Conservation (phyloP, 306 rosid genomes). For the Cicer chorassanicum region DNA sequence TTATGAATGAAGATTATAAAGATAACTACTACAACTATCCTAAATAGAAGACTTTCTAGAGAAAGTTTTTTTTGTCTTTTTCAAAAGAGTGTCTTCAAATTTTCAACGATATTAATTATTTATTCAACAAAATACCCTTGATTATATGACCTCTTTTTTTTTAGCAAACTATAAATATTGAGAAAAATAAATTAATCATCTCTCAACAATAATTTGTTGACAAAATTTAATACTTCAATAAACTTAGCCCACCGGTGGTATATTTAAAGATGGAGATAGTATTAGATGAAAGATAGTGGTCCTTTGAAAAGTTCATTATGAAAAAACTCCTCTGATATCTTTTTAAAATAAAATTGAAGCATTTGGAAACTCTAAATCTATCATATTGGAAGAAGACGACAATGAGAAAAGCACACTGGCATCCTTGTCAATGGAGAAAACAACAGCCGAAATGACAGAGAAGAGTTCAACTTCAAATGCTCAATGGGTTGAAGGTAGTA, state of each 20-base stretch:
- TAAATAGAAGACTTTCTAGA: no score
- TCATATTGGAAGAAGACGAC: conserved; percentile 51
- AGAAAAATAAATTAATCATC: no score
- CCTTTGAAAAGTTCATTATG: background rate
- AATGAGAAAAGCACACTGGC: conserved; percentile 23
- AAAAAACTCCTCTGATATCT: conserved; percentile 2
- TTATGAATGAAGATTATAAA: background rate
- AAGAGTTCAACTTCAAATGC: conserved; percentile 29
- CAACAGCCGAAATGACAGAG: background rate
- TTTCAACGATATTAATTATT: no score
- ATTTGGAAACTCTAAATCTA: conserved; percentile 54
- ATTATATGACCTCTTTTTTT: no score
- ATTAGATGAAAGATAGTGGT: background rate
- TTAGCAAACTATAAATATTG: no score
- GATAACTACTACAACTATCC: background rate
- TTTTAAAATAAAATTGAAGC: conserved; percentile 52
- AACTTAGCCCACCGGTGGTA: no score
- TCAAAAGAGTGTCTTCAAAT: no score
- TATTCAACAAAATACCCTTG: no score
- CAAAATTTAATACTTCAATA: no score
- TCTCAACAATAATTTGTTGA: no score
- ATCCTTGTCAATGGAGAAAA: conserved; percentile 38
- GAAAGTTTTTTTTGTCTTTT: no score
- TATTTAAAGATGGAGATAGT: no score
- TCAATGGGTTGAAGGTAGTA: conserved; percentile 48